A percentile compares a stretch with the other conserved stretches of the same genome.
These are phyloP conservation scores for Diutina pseudorugosa DNA, from an alignment of 1,139 yeast species.

Conservation along the genomic window DNA sequence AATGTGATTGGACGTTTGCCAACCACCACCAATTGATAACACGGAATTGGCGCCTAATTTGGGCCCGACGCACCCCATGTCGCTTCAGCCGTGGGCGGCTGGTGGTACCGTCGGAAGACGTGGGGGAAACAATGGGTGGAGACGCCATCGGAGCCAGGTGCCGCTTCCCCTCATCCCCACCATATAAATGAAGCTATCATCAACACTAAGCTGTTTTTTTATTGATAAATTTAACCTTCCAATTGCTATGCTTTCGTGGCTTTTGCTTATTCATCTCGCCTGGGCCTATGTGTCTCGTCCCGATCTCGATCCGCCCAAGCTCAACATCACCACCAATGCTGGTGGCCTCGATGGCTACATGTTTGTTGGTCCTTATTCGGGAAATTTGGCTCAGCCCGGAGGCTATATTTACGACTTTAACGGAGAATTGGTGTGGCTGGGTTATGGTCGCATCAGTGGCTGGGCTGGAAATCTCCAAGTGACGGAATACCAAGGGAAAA, in stretches of 20 bases:
- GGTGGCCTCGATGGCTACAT: constrained; percentile 13
- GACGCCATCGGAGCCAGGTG: too few species aligned
- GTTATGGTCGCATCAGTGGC: constrained; percentile 18
- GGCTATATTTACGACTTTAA: constrained; percentile 17
- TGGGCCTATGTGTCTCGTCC: constrained; percentile 17
- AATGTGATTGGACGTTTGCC: too few species aligned
- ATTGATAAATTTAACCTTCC: too few species aligned
- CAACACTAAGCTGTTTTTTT: too few species aligned
- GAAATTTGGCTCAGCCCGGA: constrained; percentile 14
- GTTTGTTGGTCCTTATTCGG: constrained; percentile 21
- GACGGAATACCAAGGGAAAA: constrained; percentile 14
- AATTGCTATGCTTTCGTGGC: neutral
- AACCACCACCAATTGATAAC: too few species aligned
- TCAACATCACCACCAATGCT: constrained; percentile 19
- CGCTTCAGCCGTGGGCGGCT: too few species aligned
- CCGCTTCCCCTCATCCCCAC: too few species aligned
- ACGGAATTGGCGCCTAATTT: too few species aligned
- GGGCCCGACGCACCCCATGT: too few species aligned
- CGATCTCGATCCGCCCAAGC: constrained; percentile 20
- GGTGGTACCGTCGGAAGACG: too few species aligned
- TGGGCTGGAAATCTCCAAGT: constrained; percentile 24
- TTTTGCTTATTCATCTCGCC: neutral
- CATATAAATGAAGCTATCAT: too few species aligned
- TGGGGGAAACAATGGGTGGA: too few species aligned
- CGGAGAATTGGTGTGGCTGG: constrained; percentile 26